Percentiles rank a stretch among this genome's conserved stretches.
Conservation (phyloP, 2,329 filamentous ascomycete species). For the Colletotrichum lentis region DNA sequence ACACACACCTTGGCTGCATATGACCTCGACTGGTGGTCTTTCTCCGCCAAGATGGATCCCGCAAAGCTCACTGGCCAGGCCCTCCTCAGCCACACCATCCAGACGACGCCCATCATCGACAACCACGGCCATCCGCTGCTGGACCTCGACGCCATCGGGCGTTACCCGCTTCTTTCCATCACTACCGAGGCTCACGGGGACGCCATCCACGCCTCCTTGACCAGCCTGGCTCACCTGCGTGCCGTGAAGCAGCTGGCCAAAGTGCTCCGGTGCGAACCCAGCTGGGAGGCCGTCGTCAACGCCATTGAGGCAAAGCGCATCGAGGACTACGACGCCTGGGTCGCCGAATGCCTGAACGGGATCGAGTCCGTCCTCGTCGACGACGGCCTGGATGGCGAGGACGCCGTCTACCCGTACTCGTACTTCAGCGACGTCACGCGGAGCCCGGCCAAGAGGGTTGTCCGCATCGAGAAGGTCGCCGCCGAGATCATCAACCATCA, state of each 20-base stretch:
- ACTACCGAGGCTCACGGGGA: conserved; percentile 76
- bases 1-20: background rate
- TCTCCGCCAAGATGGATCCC: conserved; percentile 36
- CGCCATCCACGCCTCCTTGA: conserved; percentile 68
- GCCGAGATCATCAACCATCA: conserved; percentile 65
- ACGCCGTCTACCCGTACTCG: conserved; percentile 64
- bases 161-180: conserved; percentile 65
- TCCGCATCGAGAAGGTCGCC: conserved; percentile 79
- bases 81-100: conserved; percentile 52
- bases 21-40: conserved; percentile 23
- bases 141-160: conserved; percentile 56
- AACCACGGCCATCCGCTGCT: conserved; percentile 77
- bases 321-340: conserved; percentile 63
- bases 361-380: conserved; percentile 81
- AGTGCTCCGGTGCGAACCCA: conserved; percentile 70
- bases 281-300: conserved; percentile 64
- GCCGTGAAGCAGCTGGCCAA: conserved; percentile 73
- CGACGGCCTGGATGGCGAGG: conserved; percentile 67
- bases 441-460: conserved; percentile 74
- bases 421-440: conserved; percentile 74
- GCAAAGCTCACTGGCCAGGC: conserved; percentile 39
- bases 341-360: conserved; percentile 71
- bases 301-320: conserved; percentile 53
- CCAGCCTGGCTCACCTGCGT: conserved; percentile 73
- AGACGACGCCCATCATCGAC: conserved; percentile 72